Conservation (phyloP, 116 monocot genomes). For the Iris pallida region DNA sequence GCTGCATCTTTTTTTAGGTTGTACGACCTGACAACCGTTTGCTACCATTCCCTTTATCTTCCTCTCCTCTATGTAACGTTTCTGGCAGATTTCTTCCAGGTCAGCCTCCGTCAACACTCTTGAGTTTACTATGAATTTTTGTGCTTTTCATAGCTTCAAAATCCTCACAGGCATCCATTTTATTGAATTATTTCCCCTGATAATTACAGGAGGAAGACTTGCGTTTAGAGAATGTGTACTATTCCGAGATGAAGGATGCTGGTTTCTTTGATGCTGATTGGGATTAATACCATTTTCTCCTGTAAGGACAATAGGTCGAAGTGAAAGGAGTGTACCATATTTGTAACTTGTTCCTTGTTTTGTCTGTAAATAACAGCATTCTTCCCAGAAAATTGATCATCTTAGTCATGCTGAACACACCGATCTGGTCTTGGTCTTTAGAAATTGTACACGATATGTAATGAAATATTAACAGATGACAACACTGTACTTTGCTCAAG, state of each 20-base stretch:
- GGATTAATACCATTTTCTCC: constrained; percentile 37
- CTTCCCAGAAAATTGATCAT: no score
- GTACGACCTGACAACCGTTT: constrained; percentile 54
- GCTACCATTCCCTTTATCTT: constrained; percentile 83
- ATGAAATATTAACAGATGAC: no score
- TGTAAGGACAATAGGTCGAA: neutral
- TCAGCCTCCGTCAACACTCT: neutral
- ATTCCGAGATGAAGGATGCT: constrained; percentile 99
- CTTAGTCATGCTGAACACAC: no score
- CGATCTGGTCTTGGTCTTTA: no score
- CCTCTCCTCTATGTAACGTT: constrained; percentile 80
- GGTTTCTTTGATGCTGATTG: constrained; percentile 96
- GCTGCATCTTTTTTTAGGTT: constrained; percentile 40
- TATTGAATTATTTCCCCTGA: neutral
- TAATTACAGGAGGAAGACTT: constrained; percentile 77
- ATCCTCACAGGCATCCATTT: neutral
- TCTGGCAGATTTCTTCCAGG: constrained; percentile 88
- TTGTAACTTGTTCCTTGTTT: no score
- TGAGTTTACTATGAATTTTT: neutral
- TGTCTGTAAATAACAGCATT: no score
- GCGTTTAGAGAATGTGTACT: constrained; percentile 86
- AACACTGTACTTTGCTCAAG: no score
- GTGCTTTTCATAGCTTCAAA: neutral
- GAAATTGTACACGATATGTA: no score
- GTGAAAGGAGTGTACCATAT: no score